Evolutionary conservation across 805 yeast species (phyloP), one percentile per base, ranked within the genome.

Genomic region (Sungouiella thailandica): DNA sequence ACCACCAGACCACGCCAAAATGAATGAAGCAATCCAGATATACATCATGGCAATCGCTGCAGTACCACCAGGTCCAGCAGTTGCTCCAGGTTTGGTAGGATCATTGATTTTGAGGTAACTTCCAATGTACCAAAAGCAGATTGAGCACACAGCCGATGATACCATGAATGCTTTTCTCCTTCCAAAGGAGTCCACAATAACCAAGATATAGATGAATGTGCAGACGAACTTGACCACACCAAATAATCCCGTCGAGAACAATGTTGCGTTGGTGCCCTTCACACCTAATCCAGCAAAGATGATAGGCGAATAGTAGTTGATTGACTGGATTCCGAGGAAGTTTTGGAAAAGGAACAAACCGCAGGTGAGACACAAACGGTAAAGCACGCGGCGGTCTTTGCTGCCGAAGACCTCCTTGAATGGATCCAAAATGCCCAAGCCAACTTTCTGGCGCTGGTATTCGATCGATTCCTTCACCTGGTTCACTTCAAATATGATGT

Each of bases 21-120:
- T 62, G 32, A 62, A 63, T 3, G 65, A 57, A 5, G 66, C 68
- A 18, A 62, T 59, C 68, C 68, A 63, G 24, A 63, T 46, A 42
- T 62, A 63, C 66, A 63, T 61, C 55, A 60, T 47, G n/a, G 48
- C 65, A 35, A 61, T 57, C 13, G 67, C 67, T 7, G 62, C 64
- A 17, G 52, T 57, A 23, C 64, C 68, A 2, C 64, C 68, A 17
- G 63, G 65, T 13, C 65, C 66, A 7, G 64, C 59, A 19, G 34
- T 46, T 16, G 38, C 46, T 5, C 62, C 65, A 0, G 58, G 56
- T 24, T 46, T 22, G 3, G 64, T 53, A 3, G 65, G 63, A 32
- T 59, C 63, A 38, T 57, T 53, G 4, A 62, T 25, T 37, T 59
- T 59, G 14, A 62, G 39, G 40, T 60, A 63, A 10, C 62, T 46